Evolutionary conservation across 495 filamentous ascomycete genomes (phyloP).

Genomic region (Tuber aestivum): DNA sequence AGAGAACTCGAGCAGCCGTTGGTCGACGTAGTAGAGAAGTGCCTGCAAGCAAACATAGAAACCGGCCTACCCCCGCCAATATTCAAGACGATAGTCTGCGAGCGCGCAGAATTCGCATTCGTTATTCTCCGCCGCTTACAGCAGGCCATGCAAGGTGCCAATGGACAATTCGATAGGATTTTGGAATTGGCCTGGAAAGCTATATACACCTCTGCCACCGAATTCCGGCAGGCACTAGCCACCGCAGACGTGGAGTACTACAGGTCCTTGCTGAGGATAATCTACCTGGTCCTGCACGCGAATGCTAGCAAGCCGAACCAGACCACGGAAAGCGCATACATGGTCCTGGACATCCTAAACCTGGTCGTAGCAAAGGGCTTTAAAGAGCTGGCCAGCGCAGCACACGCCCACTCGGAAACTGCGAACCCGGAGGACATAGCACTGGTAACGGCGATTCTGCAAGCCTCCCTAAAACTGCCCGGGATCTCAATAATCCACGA

Average conservation of each 20-base stretch:
- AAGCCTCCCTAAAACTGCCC: conserved; percentile 69
- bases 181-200: conserved; percentile 37
- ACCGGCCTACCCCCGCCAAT: conserved; percentile 37
- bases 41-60: conserved; percentile 38
- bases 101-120: conserved; percentile 42
- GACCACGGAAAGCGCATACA: conserved; percentile 31
- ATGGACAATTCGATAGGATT: conserved; percentile 34
- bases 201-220: conserved; percentile 25
- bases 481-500: conserved; percentile 57
- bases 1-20: conserved; percentile 45
- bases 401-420: conserved; percentile 43
- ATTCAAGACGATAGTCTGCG: conserved; percentile 35
- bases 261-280: conserved; percentile 71
- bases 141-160: conserved; percentile 30
- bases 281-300: conserved; percentile 64
- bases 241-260: conserved; percentile 62
- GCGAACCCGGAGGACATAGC: conserved; percentile 63
- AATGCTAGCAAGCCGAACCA: conserved; percentile 25
- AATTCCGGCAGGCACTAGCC: conserved; percentile 44
- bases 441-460: conserved; percentile 81
- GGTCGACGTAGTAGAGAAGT: conserved; percentile 39
- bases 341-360: conserved; percentile 55
- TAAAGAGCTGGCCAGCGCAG: conserved; percentile 60
- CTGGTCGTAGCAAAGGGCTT: conserved; percentile 75
- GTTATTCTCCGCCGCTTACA: conserved; percentile 39